Percentiles rank a stretch among this genome's conserved stretches.
phyloP scores from a whole-genome alignment of 306 rosid species.

The Hippophae tibetana region DNA sequence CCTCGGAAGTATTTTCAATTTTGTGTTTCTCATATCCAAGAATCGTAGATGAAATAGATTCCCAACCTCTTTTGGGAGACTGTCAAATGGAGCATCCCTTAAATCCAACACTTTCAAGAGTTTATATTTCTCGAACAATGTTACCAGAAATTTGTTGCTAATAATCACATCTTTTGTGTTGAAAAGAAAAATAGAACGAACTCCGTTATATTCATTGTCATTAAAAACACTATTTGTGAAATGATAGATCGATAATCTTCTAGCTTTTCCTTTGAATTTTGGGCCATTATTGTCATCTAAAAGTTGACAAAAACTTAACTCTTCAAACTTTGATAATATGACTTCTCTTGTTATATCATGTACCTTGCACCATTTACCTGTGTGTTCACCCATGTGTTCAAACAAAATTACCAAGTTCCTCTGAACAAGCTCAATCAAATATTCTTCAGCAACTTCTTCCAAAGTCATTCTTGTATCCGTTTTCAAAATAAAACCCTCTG shows the following conservation, averaged over 20 bases:
- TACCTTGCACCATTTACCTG: background rate
- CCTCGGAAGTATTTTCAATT: background rate
- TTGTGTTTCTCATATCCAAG: background rate
- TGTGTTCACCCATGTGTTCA: background rate
- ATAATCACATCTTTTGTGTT: too few relatives aligned
- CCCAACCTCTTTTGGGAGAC: background rate
- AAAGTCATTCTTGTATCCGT: too few relatives aligned
- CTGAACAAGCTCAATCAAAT: too few relatives aligned
- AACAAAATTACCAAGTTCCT: background rate
- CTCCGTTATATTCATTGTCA: too few relatives aligned
- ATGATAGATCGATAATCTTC: conserved; percentile 4
- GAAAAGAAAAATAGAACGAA: conserved; percentile 9
- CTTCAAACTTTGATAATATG: too few relatives aligned
- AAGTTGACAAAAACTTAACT: too few relatives aligned
- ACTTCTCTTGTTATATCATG: background rate
- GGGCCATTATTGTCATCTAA: background rate
- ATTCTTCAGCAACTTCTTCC: too few relatives aligned
- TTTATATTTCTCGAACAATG: background rate
- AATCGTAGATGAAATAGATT: background rate
- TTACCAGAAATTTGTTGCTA: background rate
- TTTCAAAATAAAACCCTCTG: too few relatives aligned
- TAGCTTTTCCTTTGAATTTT: background rate
- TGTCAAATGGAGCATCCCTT: background rate
- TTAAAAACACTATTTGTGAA: background rate
- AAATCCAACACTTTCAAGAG: conserved; percentile 7